Base-by-base conservation (phyloP, 306 rosid species). In the Cucurbita argyrosperma region DNA sequence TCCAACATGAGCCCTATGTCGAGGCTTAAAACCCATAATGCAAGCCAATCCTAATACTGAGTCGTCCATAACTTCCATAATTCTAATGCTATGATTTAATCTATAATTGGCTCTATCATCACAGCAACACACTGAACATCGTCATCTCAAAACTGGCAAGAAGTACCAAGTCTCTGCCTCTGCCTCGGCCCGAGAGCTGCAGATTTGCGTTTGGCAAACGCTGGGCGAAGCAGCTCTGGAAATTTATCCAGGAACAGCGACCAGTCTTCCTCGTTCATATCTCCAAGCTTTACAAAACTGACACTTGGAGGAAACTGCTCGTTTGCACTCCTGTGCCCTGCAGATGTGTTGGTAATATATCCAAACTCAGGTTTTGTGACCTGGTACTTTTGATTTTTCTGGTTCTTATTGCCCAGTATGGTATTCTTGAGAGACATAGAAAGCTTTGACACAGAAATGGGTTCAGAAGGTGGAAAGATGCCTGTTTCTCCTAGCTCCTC, bases 141-240 rank as follows among this genome's bases (percentile, higher is more conserved):
- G 80, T 84, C 76, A 58, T 78, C 82, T 92, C 96, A 95, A 89
- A 95, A 95, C 91, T 95, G 95, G 96, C 99, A 95, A 42, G 99
- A 95, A 63, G 96, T 95, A 74, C 99, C 99, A 52, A 95, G 97
- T 85, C 97, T 91, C 92, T 78, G 97, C 72, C 89, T 87, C 90
- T 81, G 97, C 90, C 83, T 91, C 88, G 88, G 96, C 59, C 96
- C 96, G 46, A 76, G 59, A 75, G 88, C 79, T 46, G 85, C 83
- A 14, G 74, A 13, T 69, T 88, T 89, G 77, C 96, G 85, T 79
- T 85, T 86, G 0, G 72, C 90, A 46, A 95, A 89, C 58, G 97
- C 99, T 21, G 96, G 91, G 65, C 70, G 9, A 64, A 95, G 83
- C 83, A 91, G 79, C 86, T 87, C 96, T 43, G 81, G 89, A 79